A percentile compares a stretch with the other conserved stretches of the same genome.
These are phyloP conservation scores for Fusarium hainanense DNA, from an alignment of 2,329 filamentous ascomycete genomes.

Conservation along the genomic window DNA sequence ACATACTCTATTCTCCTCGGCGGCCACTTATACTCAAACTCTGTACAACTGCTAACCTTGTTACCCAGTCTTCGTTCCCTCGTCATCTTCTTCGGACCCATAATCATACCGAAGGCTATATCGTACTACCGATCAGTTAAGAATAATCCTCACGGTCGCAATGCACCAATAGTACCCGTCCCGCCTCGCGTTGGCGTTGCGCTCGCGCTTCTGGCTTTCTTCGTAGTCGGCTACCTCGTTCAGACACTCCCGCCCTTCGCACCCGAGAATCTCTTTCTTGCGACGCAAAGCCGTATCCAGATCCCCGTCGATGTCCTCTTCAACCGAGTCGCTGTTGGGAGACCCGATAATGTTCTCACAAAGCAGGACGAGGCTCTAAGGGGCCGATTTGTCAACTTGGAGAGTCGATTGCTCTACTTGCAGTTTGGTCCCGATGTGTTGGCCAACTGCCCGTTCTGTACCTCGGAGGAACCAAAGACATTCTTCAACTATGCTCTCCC, in stretches of 20 bases:
- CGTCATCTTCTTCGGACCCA: slow-evolving; percentile 73
- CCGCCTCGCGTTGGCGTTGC: slow-evolving; percentile 65
- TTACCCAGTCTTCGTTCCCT: slow-evolving; percentile 63
- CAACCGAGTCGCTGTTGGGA: slow-evolving; percentile 72
- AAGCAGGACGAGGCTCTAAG: slow-evolving; percentile 72
- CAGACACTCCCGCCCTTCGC: slow-evolving; percentile 74
- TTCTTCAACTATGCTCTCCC: slow-evolving; percentile 88
- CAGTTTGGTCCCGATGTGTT: slow-evolving; percentile 82
- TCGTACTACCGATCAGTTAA: slow-evolving; percentile 70
- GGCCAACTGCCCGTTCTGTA: slow-evolving; percentile 84
- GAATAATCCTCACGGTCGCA: slow-evolving; percentile 56
- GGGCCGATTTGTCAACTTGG: slow-evolving; percentile 74
- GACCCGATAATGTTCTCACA: slow-evolving; percentile 62
- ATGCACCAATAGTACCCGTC: slow-evolving; percentile 65
- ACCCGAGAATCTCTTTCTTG: slow-evolving; percentile 83
- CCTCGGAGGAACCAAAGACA: slow-evolving; percentile 71
- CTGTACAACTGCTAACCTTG: slow-evolving; percentile 19
- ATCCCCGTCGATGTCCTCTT: slow-evolving; percentile 89
- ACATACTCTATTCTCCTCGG: neutral
- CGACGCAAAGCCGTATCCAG: slow-evolving; percentile 83
- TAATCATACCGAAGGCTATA: slow-evolving; percentile 75
- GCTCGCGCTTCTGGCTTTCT: slow-evolving; percentile 68
- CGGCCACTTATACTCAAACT: slow-evolving; percentile 15
- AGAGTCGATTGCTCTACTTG: slow-evolving; percentile 83
- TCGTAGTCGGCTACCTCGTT: slow-evolving; percentile 59